phyloP scores from a whole-genome alignment of 2,329 filamentous ascomycete species.

The Lasiodiplodia hormozganensis region DNA sequence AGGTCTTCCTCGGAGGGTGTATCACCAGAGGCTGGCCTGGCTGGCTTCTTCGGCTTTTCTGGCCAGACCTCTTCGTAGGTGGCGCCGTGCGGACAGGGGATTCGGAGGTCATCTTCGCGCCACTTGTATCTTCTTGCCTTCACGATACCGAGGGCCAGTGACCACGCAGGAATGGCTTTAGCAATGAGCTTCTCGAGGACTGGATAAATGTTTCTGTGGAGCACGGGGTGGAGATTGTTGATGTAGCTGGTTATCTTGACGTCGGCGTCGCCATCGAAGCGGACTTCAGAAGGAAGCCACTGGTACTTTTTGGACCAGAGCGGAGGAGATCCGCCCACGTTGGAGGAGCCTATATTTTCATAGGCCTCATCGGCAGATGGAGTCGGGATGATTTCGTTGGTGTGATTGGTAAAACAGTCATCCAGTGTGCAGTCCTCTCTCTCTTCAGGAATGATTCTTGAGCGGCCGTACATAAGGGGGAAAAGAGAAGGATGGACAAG shows the following conservation, averaged over 20 bases:
- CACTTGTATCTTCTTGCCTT: neutral
- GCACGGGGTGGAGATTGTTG: conserved; percentile 58
- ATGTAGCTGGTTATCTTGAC: conserved; percentile 57
- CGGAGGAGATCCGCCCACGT: neutral
- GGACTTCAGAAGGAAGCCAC: conserved; percentile 58
- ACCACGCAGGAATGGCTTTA: conserved; percentile 46
- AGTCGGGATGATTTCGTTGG: conserved; percentile 28
- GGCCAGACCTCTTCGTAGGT: neutral
- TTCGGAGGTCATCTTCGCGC: neutral
- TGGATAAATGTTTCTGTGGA: conserved; percentile 49
- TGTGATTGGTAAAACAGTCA: conserved; percentile 28
- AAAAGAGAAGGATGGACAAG: conserved; percentile 64
- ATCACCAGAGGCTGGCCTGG: no score
- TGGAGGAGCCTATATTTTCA: neutral
- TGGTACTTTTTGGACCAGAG: conserved; percentile 48
- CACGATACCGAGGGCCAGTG: neutral
- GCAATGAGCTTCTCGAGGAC: conserved; percentile 53
- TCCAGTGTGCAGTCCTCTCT: conserved; percentile 30
- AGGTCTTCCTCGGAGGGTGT: no score
- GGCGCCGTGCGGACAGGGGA: neutral
- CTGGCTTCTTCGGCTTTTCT: no score
- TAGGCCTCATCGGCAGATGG: conserved; percentile 14
- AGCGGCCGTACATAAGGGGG: conserved; percentile 35
- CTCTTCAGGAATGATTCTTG: conserved; percentile 32
- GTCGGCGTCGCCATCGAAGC: conserved; percentile 40